Conservation (phyloP, 495 filamentous ascomycete species). For the Sordaria brevicollis region DNA sequence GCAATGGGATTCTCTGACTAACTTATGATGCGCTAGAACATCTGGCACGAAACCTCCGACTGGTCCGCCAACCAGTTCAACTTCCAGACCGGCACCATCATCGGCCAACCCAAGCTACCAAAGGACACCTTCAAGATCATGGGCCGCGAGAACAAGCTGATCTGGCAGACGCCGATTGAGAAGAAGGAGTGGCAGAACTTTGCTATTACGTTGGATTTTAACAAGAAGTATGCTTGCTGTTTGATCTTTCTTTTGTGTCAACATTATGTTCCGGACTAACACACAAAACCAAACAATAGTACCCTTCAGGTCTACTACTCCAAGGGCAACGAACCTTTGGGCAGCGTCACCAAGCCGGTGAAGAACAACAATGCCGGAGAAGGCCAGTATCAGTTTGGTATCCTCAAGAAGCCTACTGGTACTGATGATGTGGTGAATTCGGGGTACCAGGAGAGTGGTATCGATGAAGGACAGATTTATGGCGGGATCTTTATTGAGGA, state of each 20-base stretch:
- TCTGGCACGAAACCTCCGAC: slow-evolving; percentile 46
- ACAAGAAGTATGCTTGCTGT: slow-evolving; percentile 32
- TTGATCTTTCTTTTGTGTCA: neutral
- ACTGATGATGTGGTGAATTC: slow-evolving; percentile 41
- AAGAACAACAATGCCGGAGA: slow-evolving; percentile 42
- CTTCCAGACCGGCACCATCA: slow-evolving; percentile 40
- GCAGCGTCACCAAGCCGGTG: slow-evolving; percentile 35
- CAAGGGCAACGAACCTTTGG: slow-evolving; percentile 32
- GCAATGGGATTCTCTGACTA: too few species aligned
- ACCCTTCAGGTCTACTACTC: slow-evolving; percentile 48
- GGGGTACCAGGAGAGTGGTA: slow-evolving; percentile 39
- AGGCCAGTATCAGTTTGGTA: slow-evolving; percentile 47
- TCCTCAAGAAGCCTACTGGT: slow-evolving; percentile 48
- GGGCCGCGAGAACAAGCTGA: slow-evolving; percentile 34
- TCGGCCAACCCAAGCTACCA: slow-evolving; percentile 53
- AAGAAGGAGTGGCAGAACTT: slow-evolving; percentile 47
- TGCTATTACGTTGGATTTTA: slow-evolving; percentile 42
- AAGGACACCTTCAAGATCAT: slow-evolving; percentile 66
- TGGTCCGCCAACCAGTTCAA: slow-evolving; percentile 48
- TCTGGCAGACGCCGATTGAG: slow-evolving; percentile 35
- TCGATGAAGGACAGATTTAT: slow-evolving; percentile 46
- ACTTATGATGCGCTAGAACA: too few species aligned
- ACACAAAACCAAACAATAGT: slow-evolving; percentile 16
- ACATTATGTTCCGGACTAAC: neutral
- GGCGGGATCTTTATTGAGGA: slow-evolving; percentile 48